Conservation (phyloP, 192 early-diverging fungal species). For the Geranomyces variabilis region DNA sequence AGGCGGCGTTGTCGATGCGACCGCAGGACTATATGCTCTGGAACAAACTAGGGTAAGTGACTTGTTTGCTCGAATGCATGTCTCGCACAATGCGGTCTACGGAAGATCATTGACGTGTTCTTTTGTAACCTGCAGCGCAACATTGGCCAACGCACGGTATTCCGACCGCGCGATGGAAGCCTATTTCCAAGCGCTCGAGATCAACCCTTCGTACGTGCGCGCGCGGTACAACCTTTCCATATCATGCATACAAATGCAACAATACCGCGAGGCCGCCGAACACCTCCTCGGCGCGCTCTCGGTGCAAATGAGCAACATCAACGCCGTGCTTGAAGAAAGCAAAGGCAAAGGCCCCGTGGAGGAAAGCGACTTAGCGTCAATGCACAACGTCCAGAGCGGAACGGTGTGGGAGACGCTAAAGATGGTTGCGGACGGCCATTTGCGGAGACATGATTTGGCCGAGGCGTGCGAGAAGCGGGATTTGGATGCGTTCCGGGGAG, state of each 20-base stretch:
- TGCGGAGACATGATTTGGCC: constrained; percentile 82
- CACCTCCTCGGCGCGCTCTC: constrained; percentile 88
- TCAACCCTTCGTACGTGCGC: constrained; percentile 94
- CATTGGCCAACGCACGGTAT: constrained; percentile 85
- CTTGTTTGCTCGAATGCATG: background rate
- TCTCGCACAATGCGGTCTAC: no score
- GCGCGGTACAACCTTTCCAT: constrained; percentile 97
- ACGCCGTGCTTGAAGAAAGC: constrained; percentile 38
- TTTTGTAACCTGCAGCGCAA: no score
- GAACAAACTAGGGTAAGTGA: constrained; percentile 85
- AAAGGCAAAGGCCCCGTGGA: constrained; percentile 45
- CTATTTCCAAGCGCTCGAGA: constrained; percentile 90
- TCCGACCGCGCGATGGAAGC: constrained; percentile 83
- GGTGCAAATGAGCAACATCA: constrained; percentile 65
- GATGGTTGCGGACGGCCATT: constrained; percentile 56
- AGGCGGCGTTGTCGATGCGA: constrained; percentile 79
- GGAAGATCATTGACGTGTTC: no score
- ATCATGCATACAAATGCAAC: constrained; percentile 83
- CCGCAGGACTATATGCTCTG: constrained; percentile 94
- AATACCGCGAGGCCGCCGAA: constrained; percentile 88
- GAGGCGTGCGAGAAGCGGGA: constrained; percentile 77
- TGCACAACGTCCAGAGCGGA: constrained; percentile 46
- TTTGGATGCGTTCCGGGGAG: constrained; percentile 75
- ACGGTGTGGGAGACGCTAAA: constrained; percentile 87
- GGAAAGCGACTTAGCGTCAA: constrained; percentile 41